phyloP scores from a whole-genome alignment of 225 moss, liverwort and hornwort species.

The Thuidium tamariscinum region DNA sequence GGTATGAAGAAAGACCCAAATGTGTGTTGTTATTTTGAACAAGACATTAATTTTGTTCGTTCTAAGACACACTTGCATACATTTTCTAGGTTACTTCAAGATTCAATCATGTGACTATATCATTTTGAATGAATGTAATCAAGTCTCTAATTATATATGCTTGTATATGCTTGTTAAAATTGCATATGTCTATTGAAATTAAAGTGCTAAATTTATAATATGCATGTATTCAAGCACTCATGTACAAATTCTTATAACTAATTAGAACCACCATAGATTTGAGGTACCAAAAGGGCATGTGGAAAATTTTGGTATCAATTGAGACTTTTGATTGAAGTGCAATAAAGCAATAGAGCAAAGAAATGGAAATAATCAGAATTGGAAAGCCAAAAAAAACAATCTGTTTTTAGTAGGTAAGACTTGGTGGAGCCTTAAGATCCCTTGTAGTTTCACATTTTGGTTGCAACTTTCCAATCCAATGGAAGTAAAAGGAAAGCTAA shows the following conservation, averaged over 20 bases:
- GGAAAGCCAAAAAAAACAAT: neutral
- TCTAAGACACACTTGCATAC: neutral
- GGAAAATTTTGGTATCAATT: neutral
- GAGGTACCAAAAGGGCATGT: neutral
- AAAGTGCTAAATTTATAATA: neutral
- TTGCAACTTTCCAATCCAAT: neutral
- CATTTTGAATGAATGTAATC: neutral
- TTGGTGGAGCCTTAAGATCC: neutral
- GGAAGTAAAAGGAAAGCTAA: fast-evolving
- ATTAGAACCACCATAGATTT: neutral
- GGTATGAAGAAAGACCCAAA: neutral
- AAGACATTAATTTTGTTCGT: neutral
- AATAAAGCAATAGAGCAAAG: neutral
- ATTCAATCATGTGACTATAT: neutral
- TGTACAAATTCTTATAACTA: neutral
- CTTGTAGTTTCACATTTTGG: neutral
- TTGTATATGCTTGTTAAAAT: neutral
- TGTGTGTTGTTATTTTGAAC: neutral
- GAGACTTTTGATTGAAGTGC: neutral
- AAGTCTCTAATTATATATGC: fast-evolving
- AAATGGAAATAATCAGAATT: neutral
- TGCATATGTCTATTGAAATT: neutral
- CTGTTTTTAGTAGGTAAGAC: fast-evolving
- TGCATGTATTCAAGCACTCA: neutral
- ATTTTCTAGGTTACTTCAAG: neutral